Evolutionary conservation across 192 early-diverging fungal genomes (phyloP).

Genomic region (Dissophora globulifera): DNA sequence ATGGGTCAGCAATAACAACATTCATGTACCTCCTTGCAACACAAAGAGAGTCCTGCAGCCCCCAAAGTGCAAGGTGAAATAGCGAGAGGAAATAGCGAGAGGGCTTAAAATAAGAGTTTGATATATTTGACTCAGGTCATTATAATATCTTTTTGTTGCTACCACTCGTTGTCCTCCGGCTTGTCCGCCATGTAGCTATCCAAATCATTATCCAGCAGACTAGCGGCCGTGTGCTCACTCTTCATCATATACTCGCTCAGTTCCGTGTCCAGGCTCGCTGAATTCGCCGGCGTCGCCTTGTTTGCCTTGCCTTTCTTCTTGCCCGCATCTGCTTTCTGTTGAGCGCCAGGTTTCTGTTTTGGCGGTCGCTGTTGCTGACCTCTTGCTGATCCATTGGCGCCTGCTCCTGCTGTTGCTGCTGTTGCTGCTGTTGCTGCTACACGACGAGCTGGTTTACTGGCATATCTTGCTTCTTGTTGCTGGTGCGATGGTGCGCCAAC

Average conservation of each 20-base stretch:
- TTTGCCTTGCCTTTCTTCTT: background rate
- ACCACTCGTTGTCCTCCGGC: constrained; percentile 19
- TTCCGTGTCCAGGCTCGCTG: constrained; percentile 39
- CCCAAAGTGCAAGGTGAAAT: no score
- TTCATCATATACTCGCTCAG: constrained; percentile 51
- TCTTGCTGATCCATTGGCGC: background rate
- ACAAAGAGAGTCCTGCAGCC: no score
- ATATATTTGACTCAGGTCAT: no score
- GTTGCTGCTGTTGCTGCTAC: background rate
- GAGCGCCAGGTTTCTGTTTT: constrained; percentile 1
- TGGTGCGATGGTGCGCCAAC: background rate
- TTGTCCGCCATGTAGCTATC: constrained; percentile 55
- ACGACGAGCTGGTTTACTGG: background rate
- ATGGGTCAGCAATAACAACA: no score
- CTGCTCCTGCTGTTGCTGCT: background rate
- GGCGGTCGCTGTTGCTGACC: background rate
- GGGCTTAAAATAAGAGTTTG: no score
- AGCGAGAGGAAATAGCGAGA: no score
- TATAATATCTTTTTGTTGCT: background rate
- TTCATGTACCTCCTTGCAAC: no score
- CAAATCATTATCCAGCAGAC: constrained; percentile 49
- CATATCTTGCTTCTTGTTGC: background rate
- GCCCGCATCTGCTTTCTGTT: background rate
- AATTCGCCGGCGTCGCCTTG: constrained; percentile 11
- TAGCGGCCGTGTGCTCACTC: constrained; percentile 35